phyloP scores from a whole-genome alignment of 139 green algal genomes.

The Pedinophyceae sp. region DNA sequence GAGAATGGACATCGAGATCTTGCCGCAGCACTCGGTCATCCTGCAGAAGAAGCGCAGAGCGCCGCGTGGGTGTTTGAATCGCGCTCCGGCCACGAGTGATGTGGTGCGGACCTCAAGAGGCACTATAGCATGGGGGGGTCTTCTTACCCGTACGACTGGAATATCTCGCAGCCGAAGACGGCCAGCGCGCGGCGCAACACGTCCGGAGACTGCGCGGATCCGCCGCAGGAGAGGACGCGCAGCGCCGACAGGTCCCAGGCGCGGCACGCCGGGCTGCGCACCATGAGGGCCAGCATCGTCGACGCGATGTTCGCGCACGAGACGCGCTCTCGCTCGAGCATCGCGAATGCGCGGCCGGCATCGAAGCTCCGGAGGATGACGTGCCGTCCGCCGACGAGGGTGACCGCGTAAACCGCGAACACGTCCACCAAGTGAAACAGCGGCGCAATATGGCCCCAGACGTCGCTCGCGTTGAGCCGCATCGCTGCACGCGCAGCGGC shows the following conservation, averaged over 20 bases:
- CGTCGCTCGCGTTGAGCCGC: slow-evolving; percentile 43
- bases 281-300: slow-evolving; percentile 71
- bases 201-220: slow-evolving; percentile 46
- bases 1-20: slow-evolving; percentile 88
- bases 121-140: no score
- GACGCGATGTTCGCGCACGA: slow-evolving; percentile 63
- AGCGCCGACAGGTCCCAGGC: slow-evolving; percentile 48
- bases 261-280: slow-evolving; percentile 44
- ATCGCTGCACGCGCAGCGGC: no score
- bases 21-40: slow-evolving; percentile 91
- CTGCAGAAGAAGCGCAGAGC: no score
- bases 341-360: slow-evolving; percentile 28
- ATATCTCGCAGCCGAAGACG: slow-evolving; percentile 68
- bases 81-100: no score
- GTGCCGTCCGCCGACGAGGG: slow-evolving; percentile 59
- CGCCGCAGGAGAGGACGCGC: slow-evolving; percentile 65
- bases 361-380: slow-evolving; percentile 52
- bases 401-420: slow-evolving; percentile 79
- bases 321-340: slow-evolving; percentile 64
- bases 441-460: slow-evolving; percentile 74
- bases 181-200: slow-evolving; percentile 34
- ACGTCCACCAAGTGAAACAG: slow-evolving; percentile 91
- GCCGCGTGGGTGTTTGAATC: no score
- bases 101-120: no score
- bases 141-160: slow-evolving; percentile 74